These are phyloP conservation scores for Penicillium coprophilum DNA, from an alignment of 495 filamentous ascomycete genomes.

Conservation along the genomic window DNA sequence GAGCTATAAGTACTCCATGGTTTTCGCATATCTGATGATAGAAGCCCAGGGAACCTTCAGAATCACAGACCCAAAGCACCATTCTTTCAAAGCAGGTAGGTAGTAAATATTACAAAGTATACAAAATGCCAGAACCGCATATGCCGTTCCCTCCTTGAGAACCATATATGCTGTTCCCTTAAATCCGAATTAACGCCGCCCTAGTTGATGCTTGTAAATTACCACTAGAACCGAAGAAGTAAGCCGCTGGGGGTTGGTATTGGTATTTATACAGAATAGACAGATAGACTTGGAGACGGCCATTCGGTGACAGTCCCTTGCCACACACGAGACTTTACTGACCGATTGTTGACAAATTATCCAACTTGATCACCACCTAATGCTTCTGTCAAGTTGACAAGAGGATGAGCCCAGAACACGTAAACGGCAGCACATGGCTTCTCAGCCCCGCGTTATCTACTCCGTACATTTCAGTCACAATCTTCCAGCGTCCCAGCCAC, in stretches of 20 bases:
- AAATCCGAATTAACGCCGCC: not conserved
- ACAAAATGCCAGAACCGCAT: not conserved
- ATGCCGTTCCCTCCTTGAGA: not conserved
- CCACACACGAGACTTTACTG: not conserved
- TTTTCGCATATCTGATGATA: not conserved
- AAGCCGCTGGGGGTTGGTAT: not conserved
- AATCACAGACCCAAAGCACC: not conserved
- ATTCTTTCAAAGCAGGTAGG: not conserved
- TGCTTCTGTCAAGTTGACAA: not conserved
- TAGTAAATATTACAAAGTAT: not conserved
- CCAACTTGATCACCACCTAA: not conserved
- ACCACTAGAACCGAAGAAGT: not conserved
- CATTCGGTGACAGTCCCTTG: not conserved
- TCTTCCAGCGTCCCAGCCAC: not conserved
- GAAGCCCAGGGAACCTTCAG: not conserved
- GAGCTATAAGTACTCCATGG: not conserved
- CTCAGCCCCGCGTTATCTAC: not conserved
- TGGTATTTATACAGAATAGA: not conserved
- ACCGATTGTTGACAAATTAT: not conserved
- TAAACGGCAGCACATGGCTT: not conserved
- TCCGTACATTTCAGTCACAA: too few species aligned
- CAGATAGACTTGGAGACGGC: not conserved
- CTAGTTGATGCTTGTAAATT: not conserved
- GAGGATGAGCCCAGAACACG: not conserved
- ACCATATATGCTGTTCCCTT: not conserved